phyloP scores from a whole-genome alignment of 2,329 filamentous ascomycete genomes.

The Aspergillus flavus region DNA sequence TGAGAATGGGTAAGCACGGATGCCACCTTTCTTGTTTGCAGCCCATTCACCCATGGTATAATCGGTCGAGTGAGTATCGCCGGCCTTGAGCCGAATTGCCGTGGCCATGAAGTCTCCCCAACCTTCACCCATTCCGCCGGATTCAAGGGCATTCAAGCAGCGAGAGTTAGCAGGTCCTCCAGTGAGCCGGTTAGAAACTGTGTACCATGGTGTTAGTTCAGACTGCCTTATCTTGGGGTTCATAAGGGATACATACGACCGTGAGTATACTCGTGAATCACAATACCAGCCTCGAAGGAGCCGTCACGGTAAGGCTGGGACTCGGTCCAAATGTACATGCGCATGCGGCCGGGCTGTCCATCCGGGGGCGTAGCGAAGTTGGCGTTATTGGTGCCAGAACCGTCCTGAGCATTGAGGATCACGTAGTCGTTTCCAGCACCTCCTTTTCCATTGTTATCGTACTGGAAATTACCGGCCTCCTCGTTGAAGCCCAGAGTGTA shows the following conservation, averaged over 20 bases:
- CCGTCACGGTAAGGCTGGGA: conserved; percentile 12
- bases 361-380: conserved; percentile 20
- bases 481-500: conserved; percentile 19
- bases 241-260: conserved; percentile 10
- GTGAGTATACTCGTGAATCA: conserved; percentile 23
- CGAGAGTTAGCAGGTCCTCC: conserved; percentile 16
- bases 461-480: conserved; percentile 20
- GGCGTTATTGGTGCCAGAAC: conserved; percentile 19
- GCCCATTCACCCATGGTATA: conserved; percentile 19
- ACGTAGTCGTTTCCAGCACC: conserved; percentile 17
- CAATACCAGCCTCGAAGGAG: conserved; percentile 17
- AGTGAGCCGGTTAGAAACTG: conserved; percentile 20
- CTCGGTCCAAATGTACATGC: conserved; percentile 18
- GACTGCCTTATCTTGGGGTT: no score
- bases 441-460: conserved; percentile 15
- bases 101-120: conserved; percentile 22
- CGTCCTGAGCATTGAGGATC: conserved; percentile 21
- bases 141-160: conserved; percentile 15
- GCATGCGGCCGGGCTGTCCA: conserved; percentile 19
- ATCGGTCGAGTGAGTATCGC: conserved; percentile 10
- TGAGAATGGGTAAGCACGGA: conserved; percentile 18
- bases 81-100: conserved; percentile 17
- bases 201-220: neutral
- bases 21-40: conserved; percentile 6
- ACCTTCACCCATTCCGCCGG: conserved; percentile 22